Evolutionary conservation across 1,284 basidiomycete species (phyloP).

Genomic region (Pyrrhoderma noxium): DNA sequence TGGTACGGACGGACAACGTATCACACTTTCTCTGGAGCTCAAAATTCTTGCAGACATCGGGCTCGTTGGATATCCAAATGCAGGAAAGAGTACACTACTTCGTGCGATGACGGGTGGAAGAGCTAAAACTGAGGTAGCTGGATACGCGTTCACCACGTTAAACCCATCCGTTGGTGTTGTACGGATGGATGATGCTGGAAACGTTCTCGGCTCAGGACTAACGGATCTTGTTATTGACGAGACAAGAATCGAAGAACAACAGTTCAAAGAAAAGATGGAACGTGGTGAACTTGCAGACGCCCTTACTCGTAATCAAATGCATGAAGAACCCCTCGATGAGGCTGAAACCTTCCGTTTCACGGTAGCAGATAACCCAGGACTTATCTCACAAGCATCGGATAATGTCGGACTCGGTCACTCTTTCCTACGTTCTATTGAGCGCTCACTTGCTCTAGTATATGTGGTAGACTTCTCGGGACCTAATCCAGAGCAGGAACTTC

Average conservation of each 20-base stretch:
- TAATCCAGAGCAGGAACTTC: constrained; percentile 71
- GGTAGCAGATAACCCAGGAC: constrained; percentile 95
- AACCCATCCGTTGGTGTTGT: constrained; percentile 95
- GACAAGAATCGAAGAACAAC: constrained; percentile 54
- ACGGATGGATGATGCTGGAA: constrained; percentile 75
- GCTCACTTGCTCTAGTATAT: constrained; percentile 84
- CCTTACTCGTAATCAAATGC: constrained; percentile 42
- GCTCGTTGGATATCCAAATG: constrained; percentile 94
- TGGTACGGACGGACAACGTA: constrained; percentile 74
- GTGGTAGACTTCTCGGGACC: constrained; percentile 82
- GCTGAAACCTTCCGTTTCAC: constrained; percentile 80
- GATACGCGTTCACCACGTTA: constrained; percentile 92
- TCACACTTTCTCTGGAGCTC: constrained; percentile 86
- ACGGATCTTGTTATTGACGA: constrained; percentile 60
- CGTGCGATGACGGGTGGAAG: constrained; percentile 82
- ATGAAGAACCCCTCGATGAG: constrained; percentile 14
- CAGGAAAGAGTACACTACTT: constrained; percentile 84
- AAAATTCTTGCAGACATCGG: constrained; percentile 94
- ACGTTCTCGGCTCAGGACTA: constrained; percentile 56
- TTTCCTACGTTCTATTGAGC: constrained; percentile 90
- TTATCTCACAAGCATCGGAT: constrained; percentile 78
- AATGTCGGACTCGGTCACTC: constrained; percentile 92
- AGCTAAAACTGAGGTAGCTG: constrained; percentile 82
- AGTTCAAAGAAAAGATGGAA: constrained; percentile 39
- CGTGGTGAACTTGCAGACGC: constrained; percentile 41